Percentiles rank a stretch among this genome's conserved stretches.
phyloP scores from a whole-genome alignment of 1,284 basidiomycete species.

The Microbotryomycetes sp. region DNA sequence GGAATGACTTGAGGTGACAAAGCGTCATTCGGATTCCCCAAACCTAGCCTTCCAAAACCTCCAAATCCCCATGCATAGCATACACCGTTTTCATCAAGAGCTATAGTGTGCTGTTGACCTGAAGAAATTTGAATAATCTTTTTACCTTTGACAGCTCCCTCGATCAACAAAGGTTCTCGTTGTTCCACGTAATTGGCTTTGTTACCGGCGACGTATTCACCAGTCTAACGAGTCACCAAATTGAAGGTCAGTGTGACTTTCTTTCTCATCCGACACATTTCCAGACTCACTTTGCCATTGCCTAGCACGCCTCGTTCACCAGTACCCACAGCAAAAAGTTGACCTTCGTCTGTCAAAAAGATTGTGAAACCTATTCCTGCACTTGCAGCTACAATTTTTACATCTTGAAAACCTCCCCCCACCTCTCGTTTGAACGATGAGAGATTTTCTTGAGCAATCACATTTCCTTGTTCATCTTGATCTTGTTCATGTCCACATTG shows the following conservation, averaged over 20 bases:
- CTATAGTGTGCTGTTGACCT: slow-evolving; percentile 79
- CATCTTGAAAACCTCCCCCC: slow-evolving; percentile 52
- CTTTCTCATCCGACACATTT: not conserved
- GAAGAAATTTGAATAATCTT: slow-evolving; percentile 73
- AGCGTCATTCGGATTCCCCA: slow-evolving; percentile 74
- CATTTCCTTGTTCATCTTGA: too few species aligned
- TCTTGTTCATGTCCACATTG: slow-evolving; percentile 65
- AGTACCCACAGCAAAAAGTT: slow-evolving; percentile 82
- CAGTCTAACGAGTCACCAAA: slow-evolving; percentile 9
- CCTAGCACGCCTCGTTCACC: slow-evolving; percentile 90
- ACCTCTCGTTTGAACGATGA: slow-evolving; percentile 58
- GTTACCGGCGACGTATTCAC: slow-evolving; percentile 31
- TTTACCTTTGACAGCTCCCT: slow-evolving; percentile 59
- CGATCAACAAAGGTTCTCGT: slow-evolving; percentile 49
- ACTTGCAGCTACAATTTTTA: slow-evolving; percentile 62
- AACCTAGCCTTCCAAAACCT: slow-evolving; percentile 45
- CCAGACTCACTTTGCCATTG: slow-evolving; percentile 76
- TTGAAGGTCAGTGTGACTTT: not conserved
- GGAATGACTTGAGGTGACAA: slow-evolving; percentile 59
- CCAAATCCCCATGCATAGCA: slow-evolving; percentile 79
- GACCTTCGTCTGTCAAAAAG: slow-evolving; percentile 69
- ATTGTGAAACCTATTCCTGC: slow-evolving; percentile 79
- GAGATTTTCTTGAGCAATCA: slow-evolving; percentile 54
- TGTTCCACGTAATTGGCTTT: slow-evolving; percentile 24
- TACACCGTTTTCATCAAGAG: slow-evolving; percentile 67